phyloP scores from a whole-genome alignment of 2,329 filamentous ascomycete genomes.

The Verticillium zaregamsianum region DNA sequence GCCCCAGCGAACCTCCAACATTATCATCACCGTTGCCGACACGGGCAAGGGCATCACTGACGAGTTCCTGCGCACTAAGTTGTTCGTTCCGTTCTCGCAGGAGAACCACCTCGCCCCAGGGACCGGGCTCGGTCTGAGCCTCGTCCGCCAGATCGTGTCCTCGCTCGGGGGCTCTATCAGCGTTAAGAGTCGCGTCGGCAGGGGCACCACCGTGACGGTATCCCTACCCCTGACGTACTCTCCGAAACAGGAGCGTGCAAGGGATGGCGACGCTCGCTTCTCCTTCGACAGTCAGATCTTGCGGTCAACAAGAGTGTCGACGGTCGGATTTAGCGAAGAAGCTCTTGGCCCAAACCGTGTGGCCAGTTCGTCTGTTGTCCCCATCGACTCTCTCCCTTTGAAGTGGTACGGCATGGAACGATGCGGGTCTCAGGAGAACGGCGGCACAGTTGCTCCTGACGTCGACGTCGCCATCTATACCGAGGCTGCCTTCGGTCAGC shows the following conservation, averaged over 20 bases:
- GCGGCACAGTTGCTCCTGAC: background rate
- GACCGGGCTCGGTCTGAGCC: conserved; percentile 56
- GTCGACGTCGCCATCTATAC: conserved; percentile 22
- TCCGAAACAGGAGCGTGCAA: background rate
- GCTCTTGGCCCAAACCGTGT: conserved; percentile 19
- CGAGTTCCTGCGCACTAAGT: conserved; percentile 51
- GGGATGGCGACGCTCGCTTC: conserved; percentile 1
- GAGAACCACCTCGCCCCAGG: conserved; percentile 54
- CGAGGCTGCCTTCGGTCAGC: conserved; percentile 17
- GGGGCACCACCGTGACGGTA: conserved; percentile 49
- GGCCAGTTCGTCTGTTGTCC: conserved; percentile 17
- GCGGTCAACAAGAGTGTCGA: background rate
- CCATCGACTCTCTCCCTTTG: conserved; percentile 10
- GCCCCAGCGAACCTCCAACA: conserved; percentile 14
- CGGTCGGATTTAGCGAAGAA: conserved; percentile 11
- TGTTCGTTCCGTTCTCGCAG: conserved; percentile 59
- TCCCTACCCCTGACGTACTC: conserved; percentile 31
- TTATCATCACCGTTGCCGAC: conserved; percentile 47
- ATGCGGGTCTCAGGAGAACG: conserved; percentile 5
- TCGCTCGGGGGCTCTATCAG: conserved; percentile 53
- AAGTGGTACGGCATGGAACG: conserved; percentile 30
- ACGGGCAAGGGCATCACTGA: conserved; percentile 59
- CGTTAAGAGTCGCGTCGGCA: conserved; percentile 44
- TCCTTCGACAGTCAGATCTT: conserved; percentile 6
- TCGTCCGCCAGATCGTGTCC: conserved; percentile 53